phyloP scores from a whole-genome alignment of 2,329 filamentous ascomycete species.

The Zalaria sp. region DNA sequence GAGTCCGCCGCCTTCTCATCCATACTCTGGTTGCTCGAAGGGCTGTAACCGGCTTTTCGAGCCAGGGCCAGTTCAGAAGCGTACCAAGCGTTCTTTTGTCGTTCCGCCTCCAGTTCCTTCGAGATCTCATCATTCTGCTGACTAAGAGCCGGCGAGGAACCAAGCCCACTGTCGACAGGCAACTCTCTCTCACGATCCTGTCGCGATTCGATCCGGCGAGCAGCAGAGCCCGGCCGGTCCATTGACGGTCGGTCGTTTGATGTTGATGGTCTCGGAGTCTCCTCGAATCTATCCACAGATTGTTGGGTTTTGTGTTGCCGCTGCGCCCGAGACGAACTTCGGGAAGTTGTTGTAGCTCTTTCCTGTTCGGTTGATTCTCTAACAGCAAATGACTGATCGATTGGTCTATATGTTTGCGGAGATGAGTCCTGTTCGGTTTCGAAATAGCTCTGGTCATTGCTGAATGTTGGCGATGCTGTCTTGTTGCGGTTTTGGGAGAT shows the following conservation, averaged over 20 bases:
- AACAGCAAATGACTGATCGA: neutral
- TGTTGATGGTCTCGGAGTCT: conserved; percentile 2
- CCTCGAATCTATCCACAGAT: neutral
- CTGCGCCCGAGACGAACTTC: conserved; percentile 1
- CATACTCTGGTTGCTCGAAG: conserved; percentile 46
- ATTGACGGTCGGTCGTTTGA: neutral
- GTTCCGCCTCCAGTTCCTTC: conserved; percentile 74
- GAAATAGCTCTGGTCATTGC: neutral
- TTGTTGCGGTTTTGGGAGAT: neutral
- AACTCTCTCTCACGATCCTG: conserved; percentile 2
- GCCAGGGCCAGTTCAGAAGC: conserved; percentile 88
- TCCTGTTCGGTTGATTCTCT: too few species aligned
- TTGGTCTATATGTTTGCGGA: conserved; percentile 4
- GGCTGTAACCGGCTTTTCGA: conserved; percentile 74
- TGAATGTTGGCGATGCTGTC: neutral
- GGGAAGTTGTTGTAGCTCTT: neutral
- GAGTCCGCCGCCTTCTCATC: conserved; percentile 65
- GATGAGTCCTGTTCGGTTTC: conserved; percentile 1
- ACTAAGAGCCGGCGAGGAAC: conserved; percentile 45
- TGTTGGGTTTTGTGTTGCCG: conserved; percentile 1
- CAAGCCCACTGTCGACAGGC: conserved; percentile 32
- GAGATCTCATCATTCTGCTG: conserved; percentile 58
- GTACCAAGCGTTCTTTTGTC: conserved; percentile 91
- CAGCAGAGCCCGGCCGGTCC: neutral
- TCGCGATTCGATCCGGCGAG: neutral